Evolutionary conservation across 2,329 filamentous ascomycete species (phyloP), one percentile per base, ranked within the genome.

Genomic region (Clarireedia hainanense): DNA sequence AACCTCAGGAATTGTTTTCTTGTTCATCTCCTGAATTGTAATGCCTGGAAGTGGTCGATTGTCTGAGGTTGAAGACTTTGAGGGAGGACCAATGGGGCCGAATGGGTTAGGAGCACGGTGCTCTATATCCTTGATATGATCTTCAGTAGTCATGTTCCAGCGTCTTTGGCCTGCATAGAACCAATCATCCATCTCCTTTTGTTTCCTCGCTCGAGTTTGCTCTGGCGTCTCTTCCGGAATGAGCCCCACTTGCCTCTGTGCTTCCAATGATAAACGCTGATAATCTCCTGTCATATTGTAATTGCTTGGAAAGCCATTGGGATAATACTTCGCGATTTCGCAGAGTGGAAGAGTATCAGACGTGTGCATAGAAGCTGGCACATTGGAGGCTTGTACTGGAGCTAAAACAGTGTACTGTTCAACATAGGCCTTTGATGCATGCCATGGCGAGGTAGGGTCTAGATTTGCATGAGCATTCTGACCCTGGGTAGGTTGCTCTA

Each of bases 91-190:
- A 40, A 64, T 62, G 10, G 60, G 50, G 10, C 60, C 60, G 36
- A 59, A 61, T 23, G 37, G 50, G 26, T 51, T 58, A n/a, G 20
- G 58, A 15, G 20, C 23, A 47, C 55, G 43, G 3, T 58, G 40
- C 42, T 62, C 59, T 6, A 64, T 56, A 23, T 65, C 63, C 5
- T 39, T 47, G 23, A 65, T 57, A 42, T 63, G 59, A 36, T 67
- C 64, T 6, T 65, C 61, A 12, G 47, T 50, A 7, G 57, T 61
- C 64, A 67, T 66, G 6, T 46, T 60, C 48, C 59, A 65, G 27
- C 61, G 60, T 54, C 63, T 55, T 26, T 68, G 65, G 10, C 67
- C 65, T 24, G 48, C 46, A 36, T 68, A 69, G 47, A 68, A 67
- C 58, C 58, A 62, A 24, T 68, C 59, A 51, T 67, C 61, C 15